Percentiles rank a stretch among this genome's conserved stretches.
These are phyloP conservation scores for Trametes pubescens DNA, from an alignment of 1,284 basidiomycete genomes.

Conservation along the genomic window DNA sequence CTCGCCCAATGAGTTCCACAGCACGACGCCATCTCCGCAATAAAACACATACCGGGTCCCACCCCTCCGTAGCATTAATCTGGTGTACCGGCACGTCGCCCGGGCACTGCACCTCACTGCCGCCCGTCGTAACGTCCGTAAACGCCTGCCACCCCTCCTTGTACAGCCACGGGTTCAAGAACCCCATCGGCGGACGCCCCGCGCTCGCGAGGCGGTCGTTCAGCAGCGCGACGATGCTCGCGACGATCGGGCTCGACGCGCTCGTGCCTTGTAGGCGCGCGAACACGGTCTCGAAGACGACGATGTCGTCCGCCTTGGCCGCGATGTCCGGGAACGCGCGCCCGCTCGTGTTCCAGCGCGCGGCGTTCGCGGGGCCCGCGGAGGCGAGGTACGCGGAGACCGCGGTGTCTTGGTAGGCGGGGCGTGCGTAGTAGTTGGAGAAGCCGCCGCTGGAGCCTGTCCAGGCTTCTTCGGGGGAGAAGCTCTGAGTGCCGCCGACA, in stretches of 20 bases:
- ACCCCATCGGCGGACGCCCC: constrained; percentile 54
- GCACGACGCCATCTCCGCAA: no score
- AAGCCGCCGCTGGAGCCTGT: constrained; percentile 69
- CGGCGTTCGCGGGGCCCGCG: constrained; percentile 33
- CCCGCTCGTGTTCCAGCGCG: constrained; percentile 42
- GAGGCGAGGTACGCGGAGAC: constrained; percentile 43
- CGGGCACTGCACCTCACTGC: constrained; percentile 39
- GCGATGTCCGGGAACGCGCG: constrained; percentile 46
- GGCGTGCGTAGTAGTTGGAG: constrained; percentile 53
- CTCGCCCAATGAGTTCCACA: not conserved
- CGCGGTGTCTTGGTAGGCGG: constrained; percentile 47
- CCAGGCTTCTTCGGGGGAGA: constrained; percentile 42
- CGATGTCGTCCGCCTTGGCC: constrained; percentile 40
- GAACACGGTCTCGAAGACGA: constrained; percentile 47
- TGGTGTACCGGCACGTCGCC: constrained; percentile 44
- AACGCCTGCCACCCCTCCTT: constrained; percentile 31
- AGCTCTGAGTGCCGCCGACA: no score
- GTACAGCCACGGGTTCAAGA: constrained; percentile 56
- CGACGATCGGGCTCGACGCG: constrained; percentile 60
- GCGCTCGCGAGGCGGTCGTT: constrained; percentile 56
- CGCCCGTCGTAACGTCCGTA: constrained; percentile 37
- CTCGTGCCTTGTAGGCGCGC: constrained; percentile 57
- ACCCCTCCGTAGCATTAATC: constrained; percentile 51
- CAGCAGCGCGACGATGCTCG: constrained; percentile 59
- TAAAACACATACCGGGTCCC: constrained; percentile 38